Evolutionary conservation across 2,329 filamentous ascomycete genomes (phyloP).

Genomic region (Colletotrichum sansevieriae): DNA sequence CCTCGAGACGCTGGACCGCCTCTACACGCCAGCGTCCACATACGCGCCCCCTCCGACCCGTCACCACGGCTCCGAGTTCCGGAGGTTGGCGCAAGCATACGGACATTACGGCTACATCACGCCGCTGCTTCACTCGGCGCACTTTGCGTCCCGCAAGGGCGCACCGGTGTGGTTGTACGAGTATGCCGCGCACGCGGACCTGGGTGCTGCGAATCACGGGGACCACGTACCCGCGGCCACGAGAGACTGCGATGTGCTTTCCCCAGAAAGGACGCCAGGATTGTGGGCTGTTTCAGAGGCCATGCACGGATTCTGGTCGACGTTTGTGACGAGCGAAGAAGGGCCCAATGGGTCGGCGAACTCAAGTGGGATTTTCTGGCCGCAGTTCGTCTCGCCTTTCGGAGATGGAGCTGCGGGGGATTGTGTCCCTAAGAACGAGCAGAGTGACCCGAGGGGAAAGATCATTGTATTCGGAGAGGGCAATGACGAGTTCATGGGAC

Average conservation of each 20-base stretch:
- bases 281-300: conserved; percentile 50
- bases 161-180: conserved; percentile 68
- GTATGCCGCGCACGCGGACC: conserved; percentile 63
- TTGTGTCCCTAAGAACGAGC: conserved; percentile 26
- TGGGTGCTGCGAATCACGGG: conserved; percentile 60
- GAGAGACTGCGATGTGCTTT: conserved; percentile 56
- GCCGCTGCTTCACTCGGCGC: conserved; percentile 71
- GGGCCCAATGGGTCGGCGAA: conserved; percentile 31
- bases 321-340: conserved; percentile 49
- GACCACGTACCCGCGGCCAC: conserved; percentile 60
- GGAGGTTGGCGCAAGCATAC: conserved; percentile 71
- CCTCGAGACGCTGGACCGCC: conserved; percentile 64
- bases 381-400: conserved; percentile 59
- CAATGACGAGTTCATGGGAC: conserved; percentile 65
- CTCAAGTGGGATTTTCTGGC: conserved; percentile 52
- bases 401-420: conserved; percentile 24
- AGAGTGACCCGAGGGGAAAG: conserved; percentile 45
- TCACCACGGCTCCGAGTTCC: conserved; percentile 66
- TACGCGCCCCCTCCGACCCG: conserved; percentile 31
- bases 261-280: conserved; percentile 57
- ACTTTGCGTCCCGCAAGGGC: conserved; percentile 53
- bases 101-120: conserved; percentile 75
- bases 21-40: conserved; percentile 67
- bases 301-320: conserved; percentile 57
- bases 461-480: conserved; percentile 70